Percentiles rank a stretch among this genome's conserved stretches.
Conservation (phyloP, 2,329 filamentous ascomycete genomes). For the Coniochaeta prunicola region DNA sequence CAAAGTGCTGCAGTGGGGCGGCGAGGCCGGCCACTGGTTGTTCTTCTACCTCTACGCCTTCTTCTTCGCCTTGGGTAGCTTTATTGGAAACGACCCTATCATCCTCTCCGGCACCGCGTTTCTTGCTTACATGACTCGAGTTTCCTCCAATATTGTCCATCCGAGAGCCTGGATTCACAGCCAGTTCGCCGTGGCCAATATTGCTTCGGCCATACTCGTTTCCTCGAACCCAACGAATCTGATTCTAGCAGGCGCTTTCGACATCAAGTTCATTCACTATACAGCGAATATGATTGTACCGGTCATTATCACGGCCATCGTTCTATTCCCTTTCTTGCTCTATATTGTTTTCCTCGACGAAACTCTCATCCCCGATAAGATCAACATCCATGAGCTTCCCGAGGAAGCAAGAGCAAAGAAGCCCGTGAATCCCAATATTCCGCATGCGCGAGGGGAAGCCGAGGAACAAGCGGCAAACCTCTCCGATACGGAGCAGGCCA, state of each 20-base stretch:
- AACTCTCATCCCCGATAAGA: conserved; percentile 55
- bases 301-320: conserved; percentile 57
- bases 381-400: conserved; percentile 61
- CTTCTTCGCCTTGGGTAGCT: conserved; percentile 60
- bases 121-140: conserved; percentile 69
- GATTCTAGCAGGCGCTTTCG: conserved; percentile 64
- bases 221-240: conserved; percentile 74
- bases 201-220: conserved; percentile 67
- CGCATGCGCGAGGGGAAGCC: conserved; percentile 48
- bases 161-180: conserved; percentile 67
- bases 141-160: conserved; percentile 64
- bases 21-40: conserved; percentile 57
- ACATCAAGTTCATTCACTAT: conserved; percentile 65
- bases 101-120: conserved; percentile 70
- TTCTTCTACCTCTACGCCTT: conserved; percentile 70
- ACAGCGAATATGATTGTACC: conserved; percentile 74
- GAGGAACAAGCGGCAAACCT: conserved; percentile 43
- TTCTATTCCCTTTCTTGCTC: conserved; percentile 62
- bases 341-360: conserved; percentile 62
- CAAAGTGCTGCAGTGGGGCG: conserved; percentile 61
- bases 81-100: conserved; percentile 70
- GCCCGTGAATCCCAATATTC: conserved; percentile 68
- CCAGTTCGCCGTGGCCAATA: conserved; percentile 67
- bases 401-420: conserved; percentile 45
- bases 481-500: conserved; percentile 39